A percentile compares a stretch with the other conserved stretches of the same genome.
Conservation (phyloP, 164 flowering plant species). For the Aristolochia contorta region DNA sequence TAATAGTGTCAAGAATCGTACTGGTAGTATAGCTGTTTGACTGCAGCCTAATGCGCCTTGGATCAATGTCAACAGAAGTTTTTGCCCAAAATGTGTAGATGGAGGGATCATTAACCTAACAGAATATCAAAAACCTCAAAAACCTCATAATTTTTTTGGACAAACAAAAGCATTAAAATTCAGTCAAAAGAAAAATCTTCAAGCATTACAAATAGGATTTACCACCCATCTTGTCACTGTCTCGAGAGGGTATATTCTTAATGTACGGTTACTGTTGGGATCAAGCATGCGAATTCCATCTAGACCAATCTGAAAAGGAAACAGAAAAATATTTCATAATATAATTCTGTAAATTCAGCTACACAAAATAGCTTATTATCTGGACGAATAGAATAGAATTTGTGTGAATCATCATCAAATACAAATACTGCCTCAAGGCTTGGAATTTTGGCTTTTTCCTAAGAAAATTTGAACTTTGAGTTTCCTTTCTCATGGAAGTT, state of each 20-base stretch:
- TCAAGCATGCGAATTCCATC: conserved; percentile 99
- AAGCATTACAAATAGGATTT: conserved; percentile 9
- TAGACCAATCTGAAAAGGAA: conserved; percentile 59
- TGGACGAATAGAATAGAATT: too few relatives aligned
- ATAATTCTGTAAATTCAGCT: too few relatives aligned
- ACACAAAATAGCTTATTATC: too few relatives aligned
- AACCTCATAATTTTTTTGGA: too few relatives aligned
- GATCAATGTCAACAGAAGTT: conserved; percentile 85
- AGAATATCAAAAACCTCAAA: conserved; percentile 1
- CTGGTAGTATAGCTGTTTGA: conserved; percentile 87
- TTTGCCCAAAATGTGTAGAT: conserved; percentile 85
- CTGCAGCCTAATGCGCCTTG: conserved; percentile 86
- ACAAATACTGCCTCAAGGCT: too few relatives aligned
- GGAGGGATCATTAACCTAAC: conserved; percentile 62
- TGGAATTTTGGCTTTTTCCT: too few relatives aligned
- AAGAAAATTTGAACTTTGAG: too few relatives aligned
- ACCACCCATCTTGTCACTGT: conserved; percentile 88
- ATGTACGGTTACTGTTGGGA: conserved; percentile 57
- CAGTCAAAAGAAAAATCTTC: background rate
- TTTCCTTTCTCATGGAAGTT: too few relatives aligned
- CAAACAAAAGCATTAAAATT: background rate
- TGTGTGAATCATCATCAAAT: too few relatives aligned
- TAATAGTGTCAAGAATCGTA: conserved; percentile 77
- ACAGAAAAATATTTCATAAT: too few relatives aligned
- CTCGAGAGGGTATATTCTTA: conserved; percentile 92